A percentile compares a stretch with the other conserved stretches of the same genome.
Evolutionary conservation across 352 stramenopile species (phyloP).

Genomic region (Pythium aristosporum): DNA sequence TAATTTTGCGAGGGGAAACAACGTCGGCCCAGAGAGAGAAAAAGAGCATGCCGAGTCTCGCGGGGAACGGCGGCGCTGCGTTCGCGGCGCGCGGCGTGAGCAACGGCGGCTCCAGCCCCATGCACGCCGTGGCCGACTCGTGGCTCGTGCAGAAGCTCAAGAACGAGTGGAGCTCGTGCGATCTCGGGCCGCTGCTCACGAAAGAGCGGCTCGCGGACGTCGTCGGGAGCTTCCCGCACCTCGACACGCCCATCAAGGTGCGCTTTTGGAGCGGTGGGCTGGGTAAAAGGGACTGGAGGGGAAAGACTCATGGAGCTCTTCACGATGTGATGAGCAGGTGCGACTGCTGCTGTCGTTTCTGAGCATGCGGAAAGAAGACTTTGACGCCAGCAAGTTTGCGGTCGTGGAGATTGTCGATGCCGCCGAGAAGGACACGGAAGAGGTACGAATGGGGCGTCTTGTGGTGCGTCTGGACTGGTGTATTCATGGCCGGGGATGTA

Average conservation of each 20-base stretch:
- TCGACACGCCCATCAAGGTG: slow-evolving; percentile 73
- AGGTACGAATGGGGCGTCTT: slow-evolving; percentile 24
- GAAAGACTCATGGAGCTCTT: neutral
- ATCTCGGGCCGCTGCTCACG: slow-evolving; percentile 63
- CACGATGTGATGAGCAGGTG: slow-evolving; percentile 30
- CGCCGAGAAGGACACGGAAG: slow-evolving; percentile 59
- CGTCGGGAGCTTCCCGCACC: slow-evolving; percentile 50
- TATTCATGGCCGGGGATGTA: neutral
- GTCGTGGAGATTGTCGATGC: slow-evolving; percentile 50
- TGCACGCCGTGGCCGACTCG: slow-evolving; percentile 27
- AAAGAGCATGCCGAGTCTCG: slow-evolving; percentile 9
- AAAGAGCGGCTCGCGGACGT: slow-evolving; percentile 57
- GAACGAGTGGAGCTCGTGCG: slow-evolving; percentile 70
- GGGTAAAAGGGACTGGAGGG: neutral
- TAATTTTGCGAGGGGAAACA: neutral
- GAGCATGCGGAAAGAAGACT: slow-evolving; percentile 55
- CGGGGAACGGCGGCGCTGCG: slow-evolving; percentile 7
- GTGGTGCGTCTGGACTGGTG: neutral
- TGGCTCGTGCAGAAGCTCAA: slow-evolving; percentile 81
- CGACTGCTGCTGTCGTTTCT: slow-evolving; percentile 59
- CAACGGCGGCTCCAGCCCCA: slow-evolving; percentile 13
- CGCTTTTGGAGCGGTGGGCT: no score
- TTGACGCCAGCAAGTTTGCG: slow-evolving; percentile 47
- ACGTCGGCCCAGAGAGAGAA: neutral
- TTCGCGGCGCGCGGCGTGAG: slow-evolving; percentile 1